Evolutionary conservation across 2,329 filamentous ascomycete species (phyloP), one percentile per base, ranked within the genome.

Genomic region (Epichloe sylvatica): DNA sequence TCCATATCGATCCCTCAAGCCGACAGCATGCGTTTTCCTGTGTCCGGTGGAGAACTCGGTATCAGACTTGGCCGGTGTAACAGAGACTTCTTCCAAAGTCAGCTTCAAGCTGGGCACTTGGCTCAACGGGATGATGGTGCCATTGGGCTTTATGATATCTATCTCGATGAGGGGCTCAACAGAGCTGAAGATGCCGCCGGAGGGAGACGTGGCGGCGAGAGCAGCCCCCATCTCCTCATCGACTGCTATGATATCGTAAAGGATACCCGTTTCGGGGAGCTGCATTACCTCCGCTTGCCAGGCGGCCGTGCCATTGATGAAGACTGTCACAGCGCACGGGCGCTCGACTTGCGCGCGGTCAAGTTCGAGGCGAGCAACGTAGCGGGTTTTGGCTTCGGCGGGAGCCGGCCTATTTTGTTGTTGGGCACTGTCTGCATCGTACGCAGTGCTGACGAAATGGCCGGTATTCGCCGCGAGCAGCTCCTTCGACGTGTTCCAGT

Each of bases 231-330:
- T 46, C 12, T 42, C 19, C n/a, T 82, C 80, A 52, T 69, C 67
- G 46, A 73, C 65, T 45, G 72, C 66, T 37, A 67, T 59, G 23
- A 57, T 59, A 25, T 63, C 66, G 51, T 66, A 53, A 5, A 64
- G 44, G 30, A 53, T 60, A 45, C 66, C 67, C 12, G 49, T 52
- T 2, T 55, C 51, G 21, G 66, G 67, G 54, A 64, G 64, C 50
- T 55, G 57, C 63, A 69, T 65, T 45, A 70, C 57, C 1, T 65
- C 62, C 43, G 68, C 55, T 40, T 59, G 63, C 19, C 64, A 66
- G 15, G 63, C 62, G 13, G 54, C 53, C 49, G 62, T 57, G 30
- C 59, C 62, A 19, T 58, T 57, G 19, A 70, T 52, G 38, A 60
- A 67, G 40, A 70, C 46, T 43, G 62, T 57, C 45, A 70, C 58